Percentiles rank a stretch among this genome's conserved stretches.
phyloP scores from a whole-genome alignment of 23 red algal genomes.

The Gracilariopsis chorda region DNA sequence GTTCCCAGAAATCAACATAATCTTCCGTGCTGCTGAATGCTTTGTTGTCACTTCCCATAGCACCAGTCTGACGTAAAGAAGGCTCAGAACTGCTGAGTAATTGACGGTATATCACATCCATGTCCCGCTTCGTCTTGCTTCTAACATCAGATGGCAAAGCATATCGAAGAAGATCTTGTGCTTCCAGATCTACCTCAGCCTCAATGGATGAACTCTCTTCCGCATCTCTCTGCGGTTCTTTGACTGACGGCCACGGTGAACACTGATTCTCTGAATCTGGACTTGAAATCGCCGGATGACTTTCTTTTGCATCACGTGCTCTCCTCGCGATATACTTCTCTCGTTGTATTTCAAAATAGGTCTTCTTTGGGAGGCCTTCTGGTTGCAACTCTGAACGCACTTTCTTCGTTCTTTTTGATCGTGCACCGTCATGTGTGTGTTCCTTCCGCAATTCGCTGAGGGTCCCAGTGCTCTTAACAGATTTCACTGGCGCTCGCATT shows the following conservation, averaged over 20 bases:
- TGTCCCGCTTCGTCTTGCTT: background rate
- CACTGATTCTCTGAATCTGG: background rate
- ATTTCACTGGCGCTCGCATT: background rate
- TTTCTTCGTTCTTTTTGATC: background rate
- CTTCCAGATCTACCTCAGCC: background rate
- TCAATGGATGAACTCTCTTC: background rate
- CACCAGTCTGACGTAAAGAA: background rate
- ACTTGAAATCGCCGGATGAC: background rate
- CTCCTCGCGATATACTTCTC: background rate
- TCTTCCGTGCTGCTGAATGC: background rate
- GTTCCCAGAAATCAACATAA: constrained; percentile 70
- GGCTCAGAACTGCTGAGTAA: background rate
- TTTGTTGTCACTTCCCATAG: background rate
- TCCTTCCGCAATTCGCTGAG: background rate
- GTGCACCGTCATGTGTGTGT: background rate
- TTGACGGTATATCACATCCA: background rate
- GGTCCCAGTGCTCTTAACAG: background rate
- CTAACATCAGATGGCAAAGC: background rate
- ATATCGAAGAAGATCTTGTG: background rate
- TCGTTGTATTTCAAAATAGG: background rate
- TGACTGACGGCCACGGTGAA: background rate
- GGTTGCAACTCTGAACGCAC: background rate
- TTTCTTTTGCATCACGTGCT: background rate
- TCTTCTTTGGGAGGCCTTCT: background rate
- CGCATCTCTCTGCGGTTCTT: background rate